Evolutionary conservation across 2,329 filamentous ascomycete genomes (phyloP).

Genomic region (Fusarium algeriense): DNA sequence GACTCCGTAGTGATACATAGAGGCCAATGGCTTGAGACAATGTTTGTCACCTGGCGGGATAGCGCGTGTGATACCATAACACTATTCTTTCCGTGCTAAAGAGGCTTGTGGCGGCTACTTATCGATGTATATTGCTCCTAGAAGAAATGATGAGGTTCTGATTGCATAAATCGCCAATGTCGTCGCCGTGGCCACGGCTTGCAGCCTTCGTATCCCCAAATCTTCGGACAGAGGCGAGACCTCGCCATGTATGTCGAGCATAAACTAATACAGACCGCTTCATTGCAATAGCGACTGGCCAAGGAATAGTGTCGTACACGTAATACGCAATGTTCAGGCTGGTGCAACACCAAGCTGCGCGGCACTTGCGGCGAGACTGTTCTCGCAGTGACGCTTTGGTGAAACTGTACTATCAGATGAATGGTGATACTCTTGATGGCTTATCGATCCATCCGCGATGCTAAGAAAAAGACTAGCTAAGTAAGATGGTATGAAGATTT

Average conservation of each 20-base stretch:
- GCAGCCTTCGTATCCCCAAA: not conserved
- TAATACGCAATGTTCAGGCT: constrained; percentile 17
- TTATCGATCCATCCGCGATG: not conserved
- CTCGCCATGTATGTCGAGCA: not conserved
- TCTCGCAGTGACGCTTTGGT: constrained; percentile 21
- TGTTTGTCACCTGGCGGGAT: constrained; percentile 41
- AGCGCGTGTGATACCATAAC: constrained; percentile 29
- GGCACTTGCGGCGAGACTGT: constrained; percentile 25
- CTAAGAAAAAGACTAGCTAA: not conserved
- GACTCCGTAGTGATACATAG: constrained; percentile 33
- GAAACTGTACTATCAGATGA: not conserved
- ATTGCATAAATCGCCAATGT: not conserved
- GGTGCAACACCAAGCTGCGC: constrained; percentile 22
- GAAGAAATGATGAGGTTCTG: not conserved
- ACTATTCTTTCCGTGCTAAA: constrained; percentile 3
- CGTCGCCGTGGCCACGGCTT: not conserved
- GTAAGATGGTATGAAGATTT: not conserved
- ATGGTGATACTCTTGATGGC: not conserved
- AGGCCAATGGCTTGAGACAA: constrained; percentile 35
- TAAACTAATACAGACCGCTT: constrained; percentile 6
- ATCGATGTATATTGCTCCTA: not conserved
- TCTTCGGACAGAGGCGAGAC: not conserved
- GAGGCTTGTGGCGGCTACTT: not conserved
- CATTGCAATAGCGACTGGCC: constrained; percentile 11
- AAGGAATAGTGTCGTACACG: constrained; percentile 17